A percentile compares a stretch with the other conserved stretches of the same genome.
These are phyloP conservation scores for Tetratostichococcus sp. DNA, from an alignment of 139 green algal species.

Conservation along the genomic window DNA sequence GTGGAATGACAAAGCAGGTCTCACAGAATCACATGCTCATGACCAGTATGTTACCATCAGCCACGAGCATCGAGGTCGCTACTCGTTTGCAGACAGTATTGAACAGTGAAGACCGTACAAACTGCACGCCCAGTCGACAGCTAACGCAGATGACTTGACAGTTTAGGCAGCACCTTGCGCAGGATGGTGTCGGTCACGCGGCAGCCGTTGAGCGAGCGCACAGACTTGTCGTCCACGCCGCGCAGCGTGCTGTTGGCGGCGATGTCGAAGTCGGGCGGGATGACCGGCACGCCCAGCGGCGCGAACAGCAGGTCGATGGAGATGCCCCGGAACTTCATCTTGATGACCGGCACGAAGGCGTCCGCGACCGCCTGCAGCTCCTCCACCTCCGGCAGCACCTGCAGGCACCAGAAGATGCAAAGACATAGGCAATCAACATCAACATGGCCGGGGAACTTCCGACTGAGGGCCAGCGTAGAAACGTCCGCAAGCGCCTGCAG, in stretches of 20 bases:
- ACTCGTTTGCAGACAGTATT: no score
- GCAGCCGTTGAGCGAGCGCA: constrained; percentile 85
- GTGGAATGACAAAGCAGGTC: no score
- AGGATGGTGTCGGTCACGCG: constrained; percentile 88
- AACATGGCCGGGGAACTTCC: constrained; percentile 84
- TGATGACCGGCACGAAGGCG: constrained; percentile 94
- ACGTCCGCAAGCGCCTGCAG: constrained; percentile 79
- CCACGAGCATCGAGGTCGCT: no score
- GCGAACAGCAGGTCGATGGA: constrained; percentile 93
- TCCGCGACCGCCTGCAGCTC: constrained; percentile 78
- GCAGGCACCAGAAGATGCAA: constrained; percentile 27
- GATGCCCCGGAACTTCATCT: constrained; percentile 88
- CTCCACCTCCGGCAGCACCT: constrained; percentile 54
- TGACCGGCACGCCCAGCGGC: constrained; percentile 44
- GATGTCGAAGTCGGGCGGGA: constrained; percentile 75
- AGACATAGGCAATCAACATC: no score
- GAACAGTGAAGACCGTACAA: no score
- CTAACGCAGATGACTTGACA: no score
- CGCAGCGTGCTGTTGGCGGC: constrained; percentile 67
- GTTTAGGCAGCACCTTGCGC: constrained; percentile 2
- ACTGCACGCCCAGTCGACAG: no score
- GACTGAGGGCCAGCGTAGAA: constrained; percentile 93
- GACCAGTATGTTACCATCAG: no score
- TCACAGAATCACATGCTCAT: no score
- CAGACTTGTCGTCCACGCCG: constrained; percentile 78